Conservation (phyloP, 2,329 filamentous ascomycete species). For the Nannizzia gypsea region DNA sequence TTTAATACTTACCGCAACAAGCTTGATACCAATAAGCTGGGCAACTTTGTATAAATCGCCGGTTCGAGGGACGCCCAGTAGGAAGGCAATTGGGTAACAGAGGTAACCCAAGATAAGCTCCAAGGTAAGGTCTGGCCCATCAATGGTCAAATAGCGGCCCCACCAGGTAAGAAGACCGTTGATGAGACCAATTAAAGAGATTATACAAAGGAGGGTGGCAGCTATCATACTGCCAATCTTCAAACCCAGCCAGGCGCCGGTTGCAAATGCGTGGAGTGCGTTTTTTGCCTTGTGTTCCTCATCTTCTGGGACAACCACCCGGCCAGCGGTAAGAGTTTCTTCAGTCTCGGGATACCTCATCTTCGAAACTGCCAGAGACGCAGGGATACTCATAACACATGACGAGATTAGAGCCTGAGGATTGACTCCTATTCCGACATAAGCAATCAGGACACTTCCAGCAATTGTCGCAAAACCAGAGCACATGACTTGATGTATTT, state of each 20-base stretch:
- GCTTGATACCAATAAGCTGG: slow-evolving; percentile 70
- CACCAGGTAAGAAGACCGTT: slow-evolving; percentile 75
- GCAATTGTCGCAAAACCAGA: slow-evolving; percentile 89
- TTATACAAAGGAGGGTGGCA: slow-evolving; percentile 68
- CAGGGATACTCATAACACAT: slow-evolving; percentile 92
- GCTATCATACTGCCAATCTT: slow-evolving; percentile 79
- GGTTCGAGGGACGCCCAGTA: slow-evolving; percentile 63
- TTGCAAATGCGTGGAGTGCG: slow-evolving; percentile 70
- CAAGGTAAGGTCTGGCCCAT: slow-evolving; percentile 57
- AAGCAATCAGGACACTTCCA: slow-evolving; percentile 74
- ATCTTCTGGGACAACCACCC: slow-evolving; percentile 69
- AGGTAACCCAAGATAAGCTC: slow-evolving; percentile 66
- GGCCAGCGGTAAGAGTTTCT: slow-evolving; percentile 70
- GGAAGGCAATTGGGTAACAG: slow-evolving; percentile 65
- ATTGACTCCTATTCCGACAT: slow-evolving; percentile 73
- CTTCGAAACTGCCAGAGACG: slow-evolving; percentile 79
- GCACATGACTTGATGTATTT: slow-evolving; percentile 86
- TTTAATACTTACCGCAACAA: slow-evolving; percentile 51
- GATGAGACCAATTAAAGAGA: slow-evolving; percentile 60
- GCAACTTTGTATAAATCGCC: slow-evolving; percentile 58
- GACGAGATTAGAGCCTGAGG: slow-evolving; percentile 76
- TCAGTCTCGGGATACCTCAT: slow-evolving; percentile 81
- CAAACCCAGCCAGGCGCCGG: slow-evolving; percentile 72
- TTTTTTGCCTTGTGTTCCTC: slow-evolving; percentile 62
- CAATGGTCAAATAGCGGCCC: slow-evolving; percentile 65